Evolutionary conservation across 1,284 basidiomycete species (phyloP).

Genomic region (Heterobasidion occidentale): DNA sequence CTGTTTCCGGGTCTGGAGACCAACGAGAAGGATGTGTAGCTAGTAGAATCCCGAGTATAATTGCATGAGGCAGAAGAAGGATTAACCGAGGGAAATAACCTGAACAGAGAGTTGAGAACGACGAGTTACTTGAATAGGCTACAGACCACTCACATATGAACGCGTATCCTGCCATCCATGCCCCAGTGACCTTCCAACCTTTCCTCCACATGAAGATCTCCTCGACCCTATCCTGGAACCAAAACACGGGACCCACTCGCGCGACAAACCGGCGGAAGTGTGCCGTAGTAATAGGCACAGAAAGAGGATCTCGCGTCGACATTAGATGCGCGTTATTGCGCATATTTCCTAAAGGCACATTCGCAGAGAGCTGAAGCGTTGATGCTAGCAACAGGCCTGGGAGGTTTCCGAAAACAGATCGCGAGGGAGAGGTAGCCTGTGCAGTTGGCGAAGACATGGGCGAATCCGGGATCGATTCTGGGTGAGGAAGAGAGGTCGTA

Average conservation of each 20-base stretch:
- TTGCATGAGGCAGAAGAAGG: slow-evolving; percentile 54
- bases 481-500: slow-evolving; percentile 36
- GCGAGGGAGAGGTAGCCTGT: slow-evolving; percentile 13
- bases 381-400: slow-evolving; percentile 25
- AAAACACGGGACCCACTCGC: slow-evolving; percentile 61
- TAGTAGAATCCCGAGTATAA: slow-evolving; percentile 49
- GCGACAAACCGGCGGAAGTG: slow-evolving; percentile 71
- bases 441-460: slow-evolving; percentile 19
- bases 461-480: slow-evolving; percentile 15
- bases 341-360: slow-evolving; percentile 16
- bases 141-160: slow-evolving; percentile 52
- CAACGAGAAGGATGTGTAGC: slow-evolving; percentile 39
- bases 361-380: slow-evolving; percentile 22
- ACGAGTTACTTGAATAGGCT: not conserved
- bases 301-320: slow-evolving; percentile 53
- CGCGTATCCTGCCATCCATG: slow-evolving; percentile 61
- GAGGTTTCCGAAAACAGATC: slow-evolving; percentile 18
- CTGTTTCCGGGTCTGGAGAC: slow-evolving; percentile 1
- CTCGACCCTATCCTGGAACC: slow-evolving; percentile 71
- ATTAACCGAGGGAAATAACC: slow-evolving; percentile 62
- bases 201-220: slow-evolving; percentile 68
- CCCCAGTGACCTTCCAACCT: slow-evolving; percentile 55
- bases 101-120: slow-evolving; percentile 17
- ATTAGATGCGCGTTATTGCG: slow-evolving; percentile 28
- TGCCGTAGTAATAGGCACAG: slow-evolving; percentile 59